These are phyloP conservation scores for Protomyces inouyei DNA, from an alignment of 1,139 yeast species.

Conservation along the genomic window DNA sequence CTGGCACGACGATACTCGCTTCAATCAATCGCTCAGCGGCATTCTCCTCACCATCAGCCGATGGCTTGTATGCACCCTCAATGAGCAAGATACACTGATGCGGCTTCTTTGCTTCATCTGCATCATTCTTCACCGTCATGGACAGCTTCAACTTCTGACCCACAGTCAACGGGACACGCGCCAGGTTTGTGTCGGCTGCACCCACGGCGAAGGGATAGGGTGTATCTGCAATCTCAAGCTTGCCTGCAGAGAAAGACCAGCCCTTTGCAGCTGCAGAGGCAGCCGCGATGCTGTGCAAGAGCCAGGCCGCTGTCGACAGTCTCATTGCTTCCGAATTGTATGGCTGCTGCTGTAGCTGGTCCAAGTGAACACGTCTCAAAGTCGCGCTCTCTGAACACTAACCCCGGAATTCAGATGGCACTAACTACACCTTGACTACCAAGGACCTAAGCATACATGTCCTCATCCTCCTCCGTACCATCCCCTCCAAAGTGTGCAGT, in stretches of 20 bases:
- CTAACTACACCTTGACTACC: not conserved
- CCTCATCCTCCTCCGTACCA: conserved; percentile 8
- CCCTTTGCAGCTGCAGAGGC: not conserved
- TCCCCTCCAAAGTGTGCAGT: not conserved
- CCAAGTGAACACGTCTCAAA: no score
- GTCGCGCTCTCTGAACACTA: not conserved
- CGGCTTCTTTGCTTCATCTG: conserved; percentile 14
- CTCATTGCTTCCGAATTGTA: not conserved
- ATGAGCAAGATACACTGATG: conserved; percentile 26
- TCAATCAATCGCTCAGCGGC: conserved; percentile 4
- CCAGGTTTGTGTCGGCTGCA: not conserved
- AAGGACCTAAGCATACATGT: conserved; percentile 7
- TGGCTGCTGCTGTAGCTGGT: no score
- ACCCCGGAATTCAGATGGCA: not conserved
- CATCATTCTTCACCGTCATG: conserved; percentile 8
- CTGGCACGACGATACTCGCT: conserved; percentile 17
- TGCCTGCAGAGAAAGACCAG: conserved; percentile 14
- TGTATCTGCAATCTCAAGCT: conserved; percentile 13
- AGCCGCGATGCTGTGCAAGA: not conserved
- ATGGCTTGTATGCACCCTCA: not conserved
- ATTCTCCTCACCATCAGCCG: not conserved
- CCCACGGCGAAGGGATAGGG: conserved; percentile 6
- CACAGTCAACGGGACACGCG: not conserved
- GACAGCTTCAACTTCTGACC: conserved; percentile 4
- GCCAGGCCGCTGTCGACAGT: not conserved